Conservation (phyloP, 2,329 filamentous ascomycete species). For the Apiospora arundinis region DNA sequence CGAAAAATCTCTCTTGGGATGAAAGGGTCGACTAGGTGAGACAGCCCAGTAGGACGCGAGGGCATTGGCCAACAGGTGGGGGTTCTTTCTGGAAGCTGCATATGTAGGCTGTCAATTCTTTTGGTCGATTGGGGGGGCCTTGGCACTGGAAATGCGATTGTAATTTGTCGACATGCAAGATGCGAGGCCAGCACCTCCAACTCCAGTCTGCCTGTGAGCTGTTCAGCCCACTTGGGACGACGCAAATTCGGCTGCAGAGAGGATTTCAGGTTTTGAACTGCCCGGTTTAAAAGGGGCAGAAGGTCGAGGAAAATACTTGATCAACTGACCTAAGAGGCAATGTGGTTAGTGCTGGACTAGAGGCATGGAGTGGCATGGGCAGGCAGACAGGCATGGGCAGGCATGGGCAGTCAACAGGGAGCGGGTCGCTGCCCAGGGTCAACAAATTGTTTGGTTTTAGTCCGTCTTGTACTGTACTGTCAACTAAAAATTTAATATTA, state of each 20-base stretch:
- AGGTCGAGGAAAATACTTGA: not conserved
- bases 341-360: not conserved
- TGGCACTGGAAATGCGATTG: conserved; percentile 7
- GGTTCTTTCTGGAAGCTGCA: not conserved
- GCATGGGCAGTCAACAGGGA: not conserved
- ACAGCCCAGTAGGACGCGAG: not conserved
- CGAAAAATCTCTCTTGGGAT: not conserved
- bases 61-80: not conserved
- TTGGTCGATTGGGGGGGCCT: not conserved
- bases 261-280: not conserved
- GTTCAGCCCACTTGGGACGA: conserved; percentile 5
- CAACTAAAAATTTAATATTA: conserved; percentile 7
- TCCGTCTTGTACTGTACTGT: conserved; percentile 1
- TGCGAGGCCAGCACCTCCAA: not conserved
- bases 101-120: conserved; percentile 6
- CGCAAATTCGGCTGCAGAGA: not conserved
- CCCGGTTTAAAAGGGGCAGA: not conserved
- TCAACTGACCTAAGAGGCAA: not conserved
- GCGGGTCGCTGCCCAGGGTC: conserved; percentile 8
- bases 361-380: not conserved
- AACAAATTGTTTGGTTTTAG: conserved; percentile 14
- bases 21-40: not conserved
- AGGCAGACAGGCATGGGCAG: not conserved
- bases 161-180: no score
- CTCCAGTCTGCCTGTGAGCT: not conserved